Conservation (phyloP, 768 basidiomycete species). For the Xerocomellus dryophilus region DNA sequence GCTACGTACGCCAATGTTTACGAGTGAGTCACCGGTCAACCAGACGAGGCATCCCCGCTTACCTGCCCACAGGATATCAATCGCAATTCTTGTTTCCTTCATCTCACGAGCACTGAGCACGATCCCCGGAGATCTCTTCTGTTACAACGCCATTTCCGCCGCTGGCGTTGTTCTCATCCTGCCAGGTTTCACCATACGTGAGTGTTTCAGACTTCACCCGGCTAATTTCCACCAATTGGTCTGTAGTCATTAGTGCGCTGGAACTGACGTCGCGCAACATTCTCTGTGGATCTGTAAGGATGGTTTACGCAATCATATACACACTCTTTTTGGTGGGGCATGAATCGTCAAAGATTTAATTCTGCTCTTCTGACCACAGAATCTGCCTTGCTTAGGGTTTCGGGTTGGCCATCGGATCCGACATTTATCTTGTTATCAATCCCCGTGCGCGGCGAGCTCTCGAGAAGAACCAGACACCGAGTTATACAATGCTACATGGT, state of each 20-base stretch:
- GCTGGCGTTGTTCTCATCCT: conserved; percentile 89
- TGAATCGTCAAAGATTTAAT: not conserved
- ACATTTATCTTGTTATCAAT: conserved; percentile 73
- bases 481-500: conserved; percentile 52
- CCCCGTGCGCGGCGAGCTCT: conserved; percentile 45
- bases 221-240: not conserved
- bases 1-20: conserved; percentile 94
- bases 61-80: conserved; percentile 59
- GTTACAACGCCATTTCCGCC: conserved; percentile 87
- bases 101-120: conserved; percentile 75
- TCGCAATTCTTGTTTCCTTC: conserved; percentile 82
- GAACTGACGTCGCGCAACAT: conserved; percentile 81
- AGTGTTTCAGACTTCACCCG: conserved; percentile 31
- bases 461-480: conserved; percentile 31
- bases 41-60: not conserved
- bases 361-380: conserved; percentile 1
- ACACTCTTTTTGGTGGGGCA: conserved; percentile 67
- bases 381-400: conserved; percentile 54
- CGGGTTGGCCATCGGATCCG: conserved; percentile 79
- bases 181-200: conserved; percentile 81
- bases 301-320: conserved; percentile 85
- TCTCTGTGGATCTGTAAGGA: conserved; percentile 76
- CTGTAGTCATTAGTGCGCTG: conserved; percentile 67
- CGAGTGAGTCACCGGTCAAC: conserved; percentile 56
- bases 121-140: conserved; percentile 72